phyloP scores from a whole-genome alignment of 1,284 basidiomycete genomes.

The Ustilago hordei region DNA sequence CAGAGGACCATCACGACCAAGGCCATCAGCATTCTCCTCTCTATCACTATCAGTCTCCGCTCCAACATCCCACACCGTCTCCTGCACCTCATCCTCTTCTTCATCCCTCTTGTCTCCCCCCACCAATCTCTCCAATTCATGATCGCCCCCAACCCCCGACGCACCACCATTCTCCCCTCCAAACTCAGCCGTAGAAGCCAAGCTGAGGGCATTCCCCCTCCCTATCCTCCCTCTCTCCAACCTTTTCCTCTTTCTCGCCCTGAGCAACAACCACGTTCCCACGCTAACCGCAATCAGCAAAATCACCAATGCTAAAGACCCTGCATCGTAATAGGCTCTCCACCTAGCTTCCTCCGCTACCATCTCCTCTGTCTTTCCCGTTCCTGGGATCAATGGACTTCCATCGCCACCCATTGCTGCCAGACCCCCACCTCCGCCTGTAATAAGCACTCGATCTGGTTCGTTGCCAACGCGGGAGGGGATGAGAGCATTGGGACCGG shows the following conservation, averaged over 20 bases:
- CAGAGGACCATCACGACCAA: conserved; percentile 14
- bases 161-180: conserved; percentile 3
- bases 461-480: conserved; percentile 81
- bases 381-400: conserved; percentile 71
- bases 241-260: conserved; percentile 72
- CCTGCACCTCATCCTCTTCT: conserved; percentile 25
- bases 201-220: conserved; percentile 31
- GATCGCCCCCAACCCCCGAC: conserved; percentile 63
- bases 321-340: conserved; percentile 76
- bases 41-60: conserved; percentile 67
- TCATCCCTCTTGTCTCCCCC: conserved; percentile 42
- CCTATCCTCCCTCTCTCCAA: conserved; percentile 28
- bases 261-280: conserved; percentile 80
- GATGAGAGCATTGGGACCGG: conserved; percentile 78
- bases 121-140: conserved; percentile 57
- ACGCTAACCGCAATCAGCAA: conserved; percentile 79
- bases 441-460: conserved; percentile 71
- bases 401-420: conserved; percentile 38
- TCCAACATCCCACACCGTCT: conserved; percentile 72
- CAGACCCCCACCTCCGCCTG: conserved; percentile 46
- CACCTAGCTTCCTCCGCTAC: conserved; percentile 63
- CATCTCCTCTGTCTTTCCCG: conserved; percentile 69
- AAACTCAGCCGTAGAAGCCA: conserved; percentile 31
- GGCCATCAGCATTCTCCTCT: not conserved
- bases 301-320: conserved; percentile 84